Percentiles rank a stretch among this genome's conserved stretches.
phyloP scores from a whole-genome alignment of 2,329 filamentous ascomycete genomes.

The Didymella keratinophila region DNA sequence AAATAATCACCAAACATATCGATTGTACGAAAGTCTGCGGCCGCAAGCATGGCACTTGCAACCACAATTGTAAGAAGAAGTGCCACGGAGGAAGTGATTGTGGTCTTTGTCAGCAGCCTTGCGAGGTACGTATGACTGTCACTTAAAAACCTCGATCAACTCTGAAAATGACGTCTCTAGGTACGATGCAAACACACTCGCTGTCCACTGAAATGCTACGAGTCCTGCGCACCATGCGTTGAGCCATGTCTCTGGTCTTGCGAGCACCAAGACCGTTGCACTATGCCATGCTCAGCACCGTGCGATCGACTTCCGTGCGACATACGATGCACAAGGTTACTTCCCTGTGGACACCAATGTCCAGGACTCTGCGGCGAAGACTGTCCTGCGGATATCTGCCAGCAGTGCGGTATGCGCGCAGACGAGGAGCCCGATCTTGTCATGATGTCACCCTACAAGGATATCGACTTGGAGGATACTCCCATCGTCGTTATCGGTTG shows the following conservation, averaged over 20 bases:
- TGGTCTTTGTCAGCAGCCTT: constrained; percentile 31
- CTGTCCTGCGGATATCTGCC: constrained; percentile 36
- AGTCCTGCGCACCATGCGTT: constrained; percentile 46
- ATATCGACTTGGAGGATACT: constrained; percentile 40
- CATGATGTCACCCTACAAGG: constrained; percentile 31
- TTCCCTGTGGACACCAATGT: constrained; percentile 45
- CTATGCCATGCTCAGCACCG: constrained; percentile 47
- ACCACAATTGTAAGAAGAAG: constrained; percentile 33
- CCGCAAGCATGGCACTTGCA: constrained; percentile 39
- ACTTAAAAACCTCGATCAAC: not conserved
- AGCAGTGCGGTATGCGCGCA: constrained; percentile 30
- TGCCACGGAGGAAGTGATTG: constrained; percentile 43
- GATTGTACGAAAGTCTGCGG: constrained; percentile 37
- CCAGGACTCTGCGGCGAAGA: constrained; percentile 43
- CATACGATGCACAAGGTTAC: constrained; percentile 35
- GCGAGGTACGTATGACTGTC: constrained; percentile 26
- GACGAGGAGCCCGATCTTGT: constrained; percentile 38
- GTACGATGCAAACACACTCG: constrained; percentile 40
- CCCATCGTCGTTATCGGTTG: constrained; percentile 41
- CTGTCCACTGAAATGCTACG: constrained; percentile 38
- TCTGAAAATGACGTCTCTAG: constrained; percentile 12
- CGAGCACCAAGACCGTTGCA: constrained; percentile 44
- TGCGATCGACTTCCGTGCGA: constrained; percentile 45
- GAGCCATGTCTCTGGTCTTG: constrained; percentile 48
- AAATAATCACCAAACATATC: constrained; percentile 16